Percentiles rank a stretch among this genome's conserved stretches.
phyloP scores from a whole-genome alignment of 2,329 filamentous ascomycete species.

The Colletotrichum gloeosporioides region DNA sequence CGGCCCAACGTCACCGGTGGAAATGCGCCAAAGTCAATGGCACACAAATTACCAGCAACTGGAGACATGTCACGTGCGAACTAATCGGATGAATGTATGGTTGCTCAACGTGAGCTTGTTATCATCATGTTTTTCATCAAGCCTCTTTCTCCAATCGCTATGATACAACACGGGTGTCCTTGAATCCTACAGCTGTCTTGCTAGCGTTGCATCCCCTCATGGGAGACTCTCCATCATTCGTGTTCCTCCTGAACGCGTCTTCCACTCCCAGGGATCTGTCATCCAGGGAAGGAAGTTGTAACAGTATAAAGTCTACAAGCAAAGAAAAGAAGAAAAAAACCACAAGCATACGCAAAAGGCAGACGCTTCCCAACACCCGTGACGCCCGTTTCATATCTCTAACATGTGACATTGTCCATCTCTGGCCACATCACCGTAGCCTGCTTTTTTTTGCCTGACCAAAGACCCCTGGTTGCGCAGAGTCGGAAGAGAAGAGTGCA shows the following conservation, averaged over 20 bases:
- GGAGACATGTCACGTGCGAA: neutral
- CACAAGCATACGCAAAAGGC: slow-evolving; percentile 6
- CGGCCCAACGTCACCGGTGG: neutral
- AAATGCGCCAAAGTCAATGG: neutral
- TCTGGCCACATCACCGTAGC: slow-evolving; percentile 15
- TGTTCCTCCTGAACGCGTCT: slow-evolving; percentile 8
- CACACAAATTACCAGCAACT: neutral
- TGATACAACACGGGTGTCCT: slow-evolving; percentile 22
- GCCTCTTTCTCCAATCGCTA: slow-evolving; percentile 21
- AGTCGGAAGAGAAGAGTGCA: slow-evolving; percentile 9
- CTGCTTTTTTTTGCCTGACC: slow-evolving; percentile 16
- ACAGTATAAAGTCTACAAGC: slow-evolving; percentile 23
- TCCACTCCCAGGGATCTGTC: neutral
- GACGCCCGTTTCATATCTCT: slow-evolving; percentile 22
- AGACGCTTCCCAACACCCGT: slow-evolving; percentile 21
- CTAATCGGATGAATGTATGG: neutral
- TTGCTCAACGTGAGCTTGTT: slow-evolving; percentile 17
- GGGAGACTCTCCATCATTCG: neutral
- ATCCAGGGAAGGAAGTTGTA: slow-evolving; percentile 15
- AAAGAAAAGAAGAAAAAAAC: neutral
- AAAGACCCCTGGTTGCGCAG: slow-evolving; percentile 15
- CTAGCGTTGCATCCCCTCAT: neutral
- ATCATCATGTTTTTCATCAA: slow-evolving; percentile 19
- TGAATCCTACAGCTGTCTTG: slow-evolving; percentile 21
- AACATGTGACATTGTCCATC: slow-evolving; percentile 19